Evolutionary conservation across 192 early-diverging fungal species (phyloP).

Genomic region (Chytriomyces confervae): DNA sequence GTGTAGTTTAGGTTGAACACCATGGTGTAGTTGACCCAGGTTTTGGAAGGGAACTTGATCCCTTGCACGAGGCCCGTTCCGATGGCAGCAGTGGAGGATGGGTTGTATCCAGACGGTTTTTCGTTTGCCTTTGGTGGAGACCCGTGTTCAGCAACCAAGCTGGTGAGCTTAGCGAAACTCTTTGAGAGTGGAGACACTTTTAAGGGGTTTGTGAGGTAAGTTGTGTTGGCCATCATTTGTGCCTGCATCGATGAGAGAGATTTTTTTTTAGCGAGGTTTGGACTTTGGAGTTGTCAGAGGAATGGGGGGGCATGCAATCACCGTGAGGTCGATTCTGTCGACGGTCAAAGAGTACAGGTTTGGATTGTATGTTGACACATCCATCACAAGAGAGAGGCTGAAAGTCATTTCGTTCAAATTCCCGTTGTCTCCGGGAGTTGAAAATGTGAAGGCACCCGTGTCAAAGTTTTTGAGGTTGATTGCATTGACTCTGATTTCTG

Average conservation of each 20-base stretch:
- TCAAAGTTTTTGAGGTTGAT: conserved; percentile 23
- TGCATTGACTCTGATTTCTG: conserved; percentile 22
- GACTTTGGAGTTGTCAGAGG: neutral
- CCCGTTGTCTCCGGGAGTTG: conserved; percentile 6
- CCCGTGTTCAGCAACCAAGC: neutral
- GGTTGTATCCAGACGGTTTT: neutral
- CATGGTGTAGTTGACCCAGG: conserved; percentile 28
- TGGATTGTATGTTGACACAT: conserved; percentile 25
- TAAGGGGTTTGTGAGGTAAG: neutral
- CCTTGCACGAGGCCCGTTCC: conserved; percentile 13
- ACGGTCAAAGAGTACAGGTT: conserved; percentile 28
- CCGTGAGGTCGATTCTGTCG: conserved; percentile 22
- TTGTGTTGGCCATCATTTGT: conserved; percentile 22
- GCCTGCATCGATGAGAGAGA: neutral
- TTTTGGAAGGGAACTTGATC: conserved; percentile 32
- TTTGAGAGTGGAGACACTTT: neutral
- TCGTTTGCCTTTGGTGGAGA: neutral
- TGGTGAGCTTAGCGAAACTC: neutral
- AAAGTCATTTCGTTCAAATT: conserved; percentile 33
- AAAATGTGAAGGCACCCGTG: neutral
- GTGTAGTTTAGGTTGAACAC: conserved; percentile 39
- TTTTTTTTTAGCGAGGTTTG: neutral
- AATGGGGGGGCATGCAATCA: neutral
- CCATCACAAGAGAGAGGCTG: conserved; percentile 16
- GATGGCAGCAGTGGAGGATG: conserved; percentile 5